Evolutionary conservation across 225 moss, liverwort and hornwort species (phyloP), one percentile per base, ranked within the genome.

Genomic region (Takakia lepidozioides): DNA sequence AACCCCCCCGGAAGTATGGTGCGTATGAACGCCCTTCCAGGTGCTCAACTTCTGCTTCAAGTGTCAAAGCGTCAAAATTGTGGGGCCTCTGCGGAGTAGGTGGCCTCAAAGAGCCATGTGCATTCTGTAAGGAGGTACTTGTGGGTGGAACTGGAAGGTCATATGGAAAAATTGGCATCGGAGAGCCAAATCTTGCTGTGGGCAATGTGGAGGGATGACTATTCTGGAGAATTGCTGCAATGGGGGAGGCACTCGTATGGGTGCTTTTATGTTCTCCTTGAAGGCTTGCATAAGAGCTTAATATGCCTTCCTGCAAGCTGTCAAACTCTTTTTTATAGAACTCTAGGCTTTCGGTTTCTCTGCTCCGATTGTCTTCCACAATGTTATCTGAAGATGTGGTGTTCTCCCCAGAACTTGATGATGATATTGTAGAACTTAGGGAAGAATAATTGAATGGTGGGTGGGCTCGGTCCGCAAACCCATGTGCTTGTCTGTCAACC

Each of bases 41-140:
- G 19, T 35, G 49, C 27, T 67, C 67, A 48, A 55, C 24, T 43
- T 39, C 67, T 67, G 37, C 49, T 54, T 43, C 23, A 23, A 59
- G n/a, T 41, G 41, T 20, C 8, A 16, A 41, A 41, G 41, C 11
- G 11, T 41, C 14, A 19, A 19, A 41, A 23, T 60, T 32, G 46
- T 37, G 51, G 16, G 52, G 52, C 38, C 52, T 52, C 38, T 52
- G 52, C 24, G 52, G 38, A 5, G 27, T 42, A 17, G 53, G 54
- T 48, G 59, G 49, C 50, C 49, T 17, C 17, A 44, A 55, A 23
- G 36, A 14, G 23, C 48, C 27, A 55, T 29, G 23, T 10, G 25
- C 23, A 0, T 44, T 60, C 3, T 60, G 55, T 14, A 49, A 36
- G 27, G 24, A 27, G 42, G 22, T 55, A 14, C 23, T 25, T 46